Conservation (phyloP, 768 basidiomycete genomes). For the Calocybe indica region DNA sequence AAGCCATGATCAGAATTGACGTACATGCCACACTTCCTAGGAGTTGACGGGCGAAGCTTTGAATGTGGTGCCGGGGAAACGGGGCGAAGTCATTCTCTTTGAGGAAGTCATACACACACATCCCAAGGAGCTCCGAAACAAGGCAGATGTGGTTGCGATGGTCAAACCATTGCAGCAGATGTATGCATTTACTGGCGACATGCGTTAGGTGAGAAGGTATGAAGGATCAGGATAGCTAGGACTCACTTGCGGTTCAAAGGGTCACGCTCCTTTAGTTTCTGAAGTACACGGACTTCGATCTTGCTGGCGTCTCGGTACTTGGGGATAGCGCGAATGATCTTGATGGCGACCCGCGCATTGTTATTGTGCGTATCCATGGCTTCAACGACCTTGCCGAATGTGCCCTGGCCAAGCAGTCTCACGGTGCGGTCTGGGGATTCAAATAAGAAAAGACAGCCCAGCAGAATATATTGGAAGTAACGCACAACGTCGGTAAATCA, state of each 20-base stretch:
- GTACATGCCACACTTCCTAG: slow-evolving; percentile 90
- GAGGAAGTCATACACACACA: slow-evolving; percentile 98
- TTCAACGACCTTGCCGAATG: slow-evolving; percentile 98
- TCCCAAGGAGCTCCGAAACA: slow-evolving; percentile 91
- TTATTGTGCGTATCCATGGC: slow-evolving; percentile 69
- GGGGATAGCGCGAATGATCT: slow-evolving; percentile 96
- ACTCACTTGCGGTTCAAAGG: slow-evolving; percentile 84
- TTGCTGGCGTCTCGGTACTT: slow-evolving; percentile 99
- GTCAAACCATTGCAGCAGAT: slow-evolving; percentile 92
- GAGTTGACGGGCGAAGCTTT: slow-evolving; percentile 89
- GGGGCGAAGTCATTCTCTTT: slow-evolving; percentile 97
- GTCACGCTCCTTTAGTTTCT: slow-evolving; percentile 86
- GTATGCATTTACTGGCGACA: slow-evolving; percentile 86
- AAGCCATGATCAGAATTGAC: slow-evolving; percentile 23
- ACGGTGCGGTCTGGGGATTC: slow-evolving; percentile 76
- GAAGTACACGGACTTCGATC: slow-evolving; percentile 94
- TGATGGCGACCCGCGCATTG: slow-evolving; percentile 84
- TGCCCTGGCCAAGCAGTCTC: slow-evolving; percentile 89
- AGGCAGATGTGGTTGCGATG: slow-evolving; percentile 97
- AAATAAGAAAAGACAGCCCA: slow-evolving; percentile 9
- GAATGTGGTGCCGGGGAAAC: slow-evolving; percentile 94
- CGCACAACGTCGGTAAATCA: slow-evolving; percentile 82
- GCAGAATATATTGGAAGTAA: slow-evolving; percentile 9
- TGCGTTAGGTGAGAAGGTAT: slow-evolving; percentile 12
- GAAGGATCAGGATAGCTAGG: background rate